These are phyloP conservation scores for Aspergillus sp. DNA, from an alignment of 2,329 filamentous ascomycete genomes.

Conservation along the genomic window DNA sequence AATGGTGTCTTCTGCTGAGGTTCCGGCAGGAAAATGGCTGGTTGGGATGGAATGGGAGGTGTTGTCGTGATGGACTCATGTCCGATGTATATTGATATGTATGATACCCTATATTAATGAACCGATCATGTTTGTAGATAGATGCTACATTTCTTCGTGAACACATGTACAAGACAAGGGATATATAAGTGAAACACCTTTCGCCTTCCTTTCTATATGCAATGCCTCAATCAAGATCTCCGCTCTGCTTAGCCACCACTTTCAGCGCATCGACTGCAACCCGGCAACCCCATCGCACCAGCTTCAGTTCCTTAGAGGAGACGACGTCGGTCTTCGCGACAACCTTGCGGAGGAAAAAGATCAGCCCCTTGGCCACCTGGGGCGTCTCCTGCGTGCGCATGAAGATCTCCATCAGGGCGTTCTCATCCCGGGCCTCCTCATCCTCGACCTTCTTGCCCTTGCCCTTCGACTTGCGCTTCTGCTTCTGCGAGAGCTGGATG, in stretches of 20 bases:
- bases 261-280: conserved; percentile 42
- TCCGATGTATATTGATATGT: conserved; percentile 2
- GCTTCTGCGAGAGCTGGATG: conserved; percentile 65
- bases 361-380: conserved; percentile 69
- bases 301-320: conserved; percentile 52
- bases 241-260: conserved; percentile 25
- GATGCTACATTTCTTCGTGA: not conserved
- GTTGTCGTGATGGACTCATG: conserved; percentile 12
- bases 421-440: conserved; percentile 48
- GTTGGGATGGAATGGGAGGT: conserved; percentile 43
- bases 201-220: too few species aligned
- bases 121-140: not conserved
- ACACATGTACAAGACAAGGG: conserved; percentile 15
- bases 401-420: conserved; percentile 65
- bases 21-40: conserved; percentile 27
- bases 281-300: conserved; percentile 48
- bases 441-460: conserved; percentile 21
- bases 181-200: too few species aligned
- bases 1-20: not conserved
- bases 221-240: conserved; percentile 11
- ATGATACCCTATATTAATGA: conserved; percentile 2
- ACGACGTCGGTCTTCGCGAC: conserved; percentile 64
- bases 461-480: conserved; percentile 28
- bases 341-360: conserved; percentile 76
- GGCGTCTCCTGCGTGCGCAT: conserved; percentile 61